Conservation (phyloP, 1,139 yeast species). For the Blastobotrys illinoisensis region DNA sequence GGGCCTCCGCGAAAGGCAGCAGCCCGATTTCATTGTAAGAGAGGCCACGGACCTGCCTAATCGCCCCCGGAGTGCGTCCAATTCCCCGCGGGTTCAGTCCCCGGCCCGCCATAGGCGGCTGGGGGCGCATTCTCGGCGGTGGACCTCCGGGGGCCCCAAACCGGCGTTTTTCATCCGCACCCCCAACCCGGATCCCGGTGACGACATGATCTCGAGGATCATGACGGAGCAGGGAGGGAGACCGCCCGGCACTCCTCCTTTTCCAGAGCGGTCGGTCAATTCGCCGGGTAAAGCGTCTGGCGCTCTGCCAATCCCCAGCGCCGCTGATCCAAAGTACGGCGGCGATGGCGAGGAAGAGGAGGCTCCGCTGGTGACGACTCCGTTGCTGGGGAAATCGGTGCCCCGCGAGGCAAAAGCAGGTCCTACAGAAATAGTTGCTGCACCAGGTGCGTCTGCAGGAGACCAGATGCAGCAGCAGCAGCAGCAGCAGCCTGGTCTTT, state of each 20-base stretch:
- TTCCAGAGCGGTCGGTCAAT: background rate
- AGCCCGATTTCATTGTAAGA: slow-evolving; percentile 3
- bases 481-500: background rate
- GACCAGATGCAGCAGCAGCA: background rate
- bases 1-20: background rate
- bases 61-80: background rate
- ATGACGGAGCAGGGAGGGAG: background rate
- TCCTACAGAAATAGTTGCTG: background rate
- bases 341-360: background rate
- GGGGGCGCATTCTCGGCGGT: background rate
- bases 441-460: background rate
- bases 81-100: background rate
- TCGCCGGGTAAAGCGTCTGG: background rate
- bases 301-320: background rate
- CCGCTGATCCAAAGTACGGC: background rate
- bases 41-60: background rate
- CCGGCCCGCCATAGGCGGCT: background rate
- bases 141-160: background rate
- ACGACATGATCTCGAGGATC: slow-evolving; percentile 5
- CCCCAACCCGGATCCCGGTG: background rate
- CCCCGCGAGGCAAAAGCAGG: background rate
- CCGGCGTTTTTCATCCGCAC: slow-evolving; percentile 6
- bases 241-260: background rate
- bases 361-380: background rate
- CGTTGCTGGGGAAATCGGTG: background rate